Conservation (phyloP, 2,329 filamentous ascomycete genomes). For the Aspergillus cejpii region DNA sequence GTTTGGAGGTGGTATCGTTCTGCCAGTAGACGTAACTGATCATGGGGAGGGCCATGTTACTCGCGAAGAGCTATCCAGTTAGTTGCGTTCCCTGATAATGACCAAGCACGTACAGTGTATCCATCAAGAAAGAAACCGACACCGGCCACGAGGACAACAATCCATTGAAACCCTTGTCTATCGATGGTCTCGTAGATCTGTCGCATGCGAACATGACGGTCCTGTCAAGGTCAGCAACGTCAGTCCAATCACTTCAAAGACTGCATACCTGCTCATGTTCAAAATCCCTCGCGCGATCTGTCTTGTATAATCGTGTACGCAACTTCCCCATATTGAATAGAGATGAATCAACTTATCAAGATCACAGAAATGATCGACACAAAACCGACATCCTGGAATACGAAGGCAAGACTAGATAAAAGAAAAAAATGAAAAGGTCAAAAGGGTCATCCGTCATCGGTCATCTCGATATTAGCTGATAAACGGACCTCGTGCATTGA, state of each 20-base stretch:
- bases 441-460: too few relatives aligned
- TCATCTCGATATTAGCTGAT: too few relatives aligned
- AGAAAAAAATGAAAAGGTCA: too few relatives aligned
- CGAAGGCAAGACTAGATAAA: not conserved
- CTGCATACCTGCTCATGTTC: slow-evolving; percentile 39
- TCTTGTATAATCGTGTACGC: slow-evolving; percentile 37
- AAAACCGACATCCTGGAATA: too few relatives aligned
- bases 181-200: slow-evolving; percentile 43
- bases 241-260: too few relatives aligned
- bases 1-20: slow-evolving; percentile 30
- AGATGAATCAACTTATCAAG: not conserved
- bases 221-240: too few relatives aligned
- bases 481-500: too few relatives aligned
- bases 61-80: slow-evolving; percentile 40
- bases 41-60: slow-evolving; percentile 47
- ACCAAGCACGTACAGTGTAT: slow-evolving; percentile 30
- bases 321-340: slow-evolving; percentile 30
- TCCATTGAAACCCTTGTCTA: slow-evolving; percentile 39
- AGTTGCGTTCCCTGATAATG: not conserved
- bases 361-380: not conserved
- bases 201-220: slow-evolving; percentile 40
- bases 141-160: slow-evolving; percentile 43
- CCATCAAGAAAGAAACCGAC: slow-evolving; percentile 48
- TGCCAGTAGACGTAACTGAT: slow-evolving; percentile 45
- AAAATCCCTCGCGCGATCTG: slow-evolving; percentile 40